Percentiles rank a stretch among this genome's conserved stretches.
Conservation (phyloP, 495 filamentous ascomycete genomes). For the Oidiodendron maius region DNA sequence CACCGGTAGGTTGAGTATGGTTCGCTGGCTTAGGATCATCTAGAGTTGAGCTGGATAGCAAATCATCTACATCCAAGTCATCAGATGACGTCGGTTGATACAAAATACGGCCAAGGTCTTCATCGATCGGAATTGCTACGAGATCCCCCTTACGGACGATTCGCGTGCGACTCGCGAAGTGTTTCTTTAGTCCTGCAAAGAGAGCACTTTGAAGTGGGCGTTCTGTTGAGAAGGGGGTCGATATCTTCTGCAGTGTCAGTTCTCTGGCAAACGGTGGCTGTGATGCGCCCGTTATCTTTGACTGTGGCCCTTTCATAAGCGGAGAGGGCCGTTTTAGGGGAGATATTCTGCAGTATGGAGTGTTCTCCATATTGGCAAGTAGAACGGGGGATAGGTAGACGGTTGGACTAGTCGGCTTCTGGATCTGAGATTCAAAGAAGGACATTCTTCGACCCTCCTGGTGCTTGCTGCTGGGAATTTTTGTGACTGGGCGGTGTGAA, state of each 20-base stretch:
- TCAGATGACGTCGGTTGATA: constrained; percentile 56
- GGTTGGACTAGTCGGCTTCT: constrained; percentile 44
- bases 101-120: constrained; percentile 67
- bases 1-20: constrained; percentile 43
- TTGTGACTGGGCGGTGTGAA: constrained; percentile 44
- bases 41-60: constrained; percentile 32
- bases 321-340: constrained; percentile 46
- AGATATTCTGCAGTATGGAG: constrained; percentile 68
- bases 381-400: constrained; percentile 82
- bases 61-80: constrained; percentile 61
- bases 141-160: constrained; percentile 81
- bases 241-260: constrained; percentile 82
- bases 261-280: constrained; percentile 83
- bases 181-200: constrained; percentile 74
- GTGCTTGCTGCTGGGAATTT: constrained; percentile 41
- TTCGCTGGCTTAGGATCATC: constrained; percentile 27
- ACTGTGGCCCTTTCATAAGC: constrained; percentile 29
- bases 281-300: constrained; percentile 48
- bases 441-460: constrained; percentile 39
- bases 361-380: constrained; percentile 72
- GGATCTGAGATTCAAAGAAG: constrained; percentile 49
- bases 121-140: constrained; percentile 80
- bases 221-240: constrained; percentile 82
- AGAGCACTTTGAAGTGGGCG: constrained; percentile 74
- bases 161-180: constrained; percentile 74